Evolutionary conservation across 805 yeast species (phyloP), one percentile per base, ranked within the genome.

Genomic region (Cephaloascus fragrans): DNA sequence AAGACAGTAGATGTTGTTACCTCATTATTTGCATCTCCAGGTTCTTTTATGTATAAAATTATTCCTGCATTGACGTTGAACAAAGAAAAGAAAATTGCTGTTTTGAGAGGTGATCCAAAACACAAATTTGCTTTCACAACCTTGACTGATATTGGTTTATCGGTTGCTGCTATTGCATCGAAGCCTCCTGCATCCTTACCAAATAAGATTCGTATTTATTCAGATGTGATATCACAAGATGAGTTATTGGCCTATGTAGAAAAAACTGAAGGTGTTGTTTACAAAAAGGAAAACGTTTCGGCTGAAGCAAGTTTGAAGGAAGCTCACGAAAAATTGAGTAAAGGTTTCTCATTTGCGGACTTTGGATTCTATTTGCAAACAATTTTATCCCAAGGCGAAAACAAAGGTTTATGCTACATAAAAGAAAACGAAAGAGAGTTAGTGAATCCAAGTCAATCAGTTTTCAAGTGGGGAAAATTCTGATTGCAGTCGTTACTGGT

Each of bases 391-490:
- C 60, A 53, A 41, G 77, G 75, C 37, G 52, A 45, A 15, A 74
- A 61, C 32, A 48, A 58, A 31, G 77, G 76, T 41, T 41, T 53
- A 14, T 44, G 50, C 15, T 57, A 51, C 40, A 42, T 48, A 9
- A 37, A 37, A 8, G 38, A 48, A 2, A 45, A 44, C 38, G 62
- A 67, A 34, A 56, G 61, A 37, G 76, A 71, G 48, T 44, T 66
- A 18, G 54, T 72, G 40, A 71, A 72, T 50, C 75, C 76, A 3
- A 54, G 52, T 28, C 70, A 68, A 49, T 51, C 60, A 2, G 40
- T 62, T 29, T 71, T 67, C 63, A 67, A 61, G 43, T 71, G 74
- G 73, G 52, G 56, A 19, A 61, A 57, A 41, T 65, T 41, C 34
- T 26, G 19, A 23, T 23, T 23, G 28, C 6, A 34, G 6, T 8